Conservation (phyloP, 371 early-diverging fungal genomes). For the Paramicrosporidium saccamoebae region DNA sequence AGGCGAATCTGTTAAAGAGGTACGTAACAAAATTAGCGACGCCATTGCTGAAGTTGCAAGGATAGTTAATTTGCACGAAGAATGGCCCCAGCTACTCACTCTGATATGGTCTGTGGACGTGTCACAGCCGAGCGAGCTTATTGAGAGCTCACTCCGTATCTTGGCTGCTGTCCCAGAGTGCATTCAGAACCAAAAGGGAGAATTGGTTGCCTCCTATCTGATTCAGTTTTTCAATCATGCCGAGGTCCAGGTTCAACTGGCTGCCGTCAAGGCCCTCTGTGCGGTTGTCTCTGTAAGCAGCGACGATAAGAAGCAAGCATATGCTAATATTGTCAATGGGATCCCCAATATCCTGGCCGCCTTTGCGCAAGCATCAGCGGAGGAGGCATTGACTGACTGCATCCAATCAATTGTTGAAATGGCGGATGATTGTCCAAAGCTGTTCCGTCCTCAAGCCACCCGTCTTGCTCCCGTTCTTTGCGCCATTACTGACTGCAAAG, state of each 20-base stretch:
- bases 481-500: conserved; percentile 28
- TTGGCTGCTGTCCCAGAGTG: conserved; percentile 40
- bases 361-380: conserved; percentile 19
- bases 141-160: conserved; percentile 61
- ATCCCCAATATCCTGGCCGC: conserved; percentile 33
- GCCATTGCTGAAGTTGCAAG: conserved; percentile 54
- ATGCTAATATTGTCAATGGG: conserved; percentile 35
- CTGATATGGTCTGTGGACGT: conserved; percentile 41
- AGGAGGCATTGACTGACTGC: conserved; percentile 26
- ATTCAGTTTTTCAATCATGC: conserved; percentile 25
- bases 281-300: conserved; percentile 33
- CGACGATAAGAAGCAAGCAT: conserved; percentile 12
- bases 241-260: conserved; percentile 26
- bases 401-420: conserved; percentile 49
- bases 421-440: conserved; percentile 36
- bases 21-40: conserved; percentile 64
- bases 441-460: no score
- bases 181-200: conserved; percentile 24
- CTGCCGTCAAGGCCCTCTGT: conserved; percentile 51
- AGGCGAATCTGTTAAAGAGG: conserved; percentile 23
- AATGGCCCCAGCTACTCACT: conserved; percentile 42
- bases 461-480: conserved; percentile 28
- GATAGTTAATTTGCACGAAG: conserved; percentile 7
- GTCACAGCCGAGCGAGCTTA: conserved; percentile 26
- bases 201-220: conserved; percentile 28